Evolutionary conservation across 108 stramenopile species (phyloP).

Genomic region (Discostella pseudostelligera): DNA sequence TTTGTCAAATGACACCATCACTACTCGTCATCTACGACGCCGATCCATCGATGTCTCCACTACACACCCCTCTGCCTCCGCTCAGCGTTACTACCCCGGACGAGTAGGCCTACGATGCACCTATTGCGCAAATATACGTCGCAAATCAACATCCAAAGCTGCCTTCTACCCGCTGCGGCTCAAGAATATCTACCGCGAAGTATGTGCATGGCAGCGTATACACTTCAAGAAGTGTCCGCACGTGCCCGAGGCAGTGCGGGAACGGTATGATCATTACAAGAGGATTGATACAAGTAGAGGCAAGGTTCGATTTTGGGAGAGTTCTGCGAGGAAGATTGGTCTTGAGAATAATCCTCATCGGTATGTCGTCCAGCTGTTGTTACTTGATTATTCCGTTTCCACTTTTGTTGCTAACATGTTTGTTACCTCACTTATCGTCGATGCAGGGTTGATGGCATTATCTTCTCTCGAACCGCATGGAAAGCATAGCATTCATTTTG

Average conservation of each 20-base stretch:
- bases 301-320: conserved; percentile 50
- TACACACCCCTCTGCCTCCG: neutral
- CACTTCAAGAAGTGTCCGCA: conserved; percentile 51
- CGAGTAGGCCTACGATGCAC: conserved; percentile 47
- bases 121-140: conserved; percentile 41
- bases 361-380: conserved; percentile 4
- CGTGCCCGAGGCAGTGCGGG: conserved; percentile 35
- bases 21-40: conserved; percentile 9
- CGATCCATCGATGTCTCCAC: conserved; percentile 3
- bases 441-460: conserved; percentile 43
- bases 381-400: neutral
- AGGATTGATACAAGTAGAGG: conserved; percentile 39
- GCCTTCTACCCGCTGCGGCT: conserved; percentile 47
- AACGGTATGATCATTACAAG: conserved; percentile 48
- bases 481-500: conserved; percentile 17
- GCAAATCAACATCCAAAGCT: conserved; percentile 29
- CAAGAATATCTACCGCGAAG: conserved; percentile 47
- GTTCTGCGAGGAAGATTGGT: conserved; percentile 48
- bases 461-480: conserved; percentile 32
- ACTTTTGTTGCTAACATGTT: neutral
- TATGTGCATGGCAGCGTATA: conserved; percentile 57
- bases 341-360: conserved; percentile 47
- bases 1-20: conserved; percentile 3
- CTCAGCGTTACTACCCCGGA: conserved; percentile 43
- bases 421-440: neutral